Evolutionary conservation across 805 yeast genomes (phyloP).

Genomic region (Schwanniomyces sp.): DNA sequence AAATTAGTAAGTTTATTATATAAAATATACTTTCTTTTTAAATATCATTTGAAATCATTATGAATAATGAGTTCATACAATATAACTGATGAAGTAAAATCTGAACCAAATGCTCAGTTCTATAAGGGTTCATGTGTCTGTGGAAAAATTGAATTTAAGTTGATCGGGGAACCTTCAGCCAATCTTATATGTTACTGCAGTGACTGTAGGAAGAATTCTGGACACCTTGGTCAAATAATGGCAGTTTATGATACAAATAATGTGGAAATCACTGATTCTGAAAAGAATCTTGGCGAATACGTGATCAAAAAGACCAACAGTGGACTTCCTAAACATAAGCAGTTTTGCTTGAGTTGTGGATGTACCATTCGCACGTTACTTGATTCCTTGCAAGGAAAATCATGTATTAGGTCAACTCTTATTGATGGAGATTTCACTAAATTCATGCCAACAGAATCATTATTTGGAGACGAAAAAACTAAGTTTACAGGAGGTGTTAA

Average conservation of each 20-base stretch:
- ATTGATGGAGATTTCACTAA: slow-evolving; percentile 5
- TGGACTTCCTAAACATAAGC: slow-evolving; percentile 9
- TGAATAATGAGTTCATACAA: no score
- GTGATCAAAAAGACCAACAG: slow-evolving; percentile 7
- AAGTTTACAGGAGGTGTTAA: slow-evolving; percentile 3
- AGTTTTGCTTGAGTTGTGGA: slow-evolving; percentile 9
- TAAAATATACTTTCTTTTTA: no score
- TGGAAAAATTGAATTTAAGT: slow-evolving; percentile 5
- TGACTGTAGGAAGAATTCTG: slow-evolving; percentile 12
- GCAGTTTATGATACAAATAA: slow-evolving; percentile 4
- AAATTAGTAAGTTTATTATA: no score
- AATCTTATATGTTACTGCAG: slow-evolving; percentile 7
- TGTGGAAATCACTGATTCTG: slow-evolving; percentile 5
- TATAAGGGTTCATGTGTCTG: slow-evolving; percentile 8
- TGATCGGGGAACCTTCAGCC: slow-evolving; percentile 5
- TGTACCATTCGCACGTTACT: slow-evolving; percentile 9
- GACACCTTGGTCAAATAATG: slow-evolving; percentile 10
- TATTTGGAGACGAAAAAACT: slow-evolving; percentile 6
- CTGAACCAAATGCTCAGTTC: no score
- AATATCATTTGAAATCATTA: no score
- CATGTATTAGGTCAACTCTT: slow-evolving; percentile 7
- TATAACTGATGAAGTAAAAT: no score
- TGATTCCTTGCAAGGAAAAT: slow-evolving; percentile 8
- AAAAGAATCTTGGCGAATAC: slow-evolving; percentile 2
- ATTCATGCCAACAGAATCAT: slow-evolving; percentile 5